Evolutionary conservation across 2,329 filamentous ascomycete species (phyloP).

Genomic region (Clonostachys chloroleuca): DNA sequence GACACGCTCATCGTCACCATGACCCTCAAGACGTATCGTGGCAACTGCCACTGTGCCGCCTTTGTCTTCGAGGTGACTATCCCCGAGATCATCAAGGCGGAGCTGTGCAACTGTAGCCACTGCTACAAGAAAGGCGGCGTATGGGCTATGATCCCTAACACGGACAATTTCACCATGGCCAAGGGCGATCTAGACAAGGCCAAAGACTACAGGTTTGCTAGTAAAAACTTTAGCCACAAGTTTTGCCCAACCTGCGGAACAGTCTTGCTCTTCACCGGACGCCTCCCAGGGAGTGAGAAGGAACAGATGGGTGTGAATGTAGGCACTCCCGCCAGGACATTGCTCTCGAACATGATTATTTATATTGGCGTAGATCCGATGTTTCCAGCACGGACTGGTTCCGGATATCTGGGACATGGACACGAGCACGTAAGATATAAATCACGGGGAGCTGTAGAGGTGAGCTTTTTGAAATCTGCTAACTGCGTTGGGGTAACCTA

Average conservation of each 20-base stretch:
- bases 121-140: conserved; percentile 47
- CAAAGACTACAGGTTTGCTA: conserved; percentile 37
- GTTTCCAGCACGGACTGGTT: too few species aligned
- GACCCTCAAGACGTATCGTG: conserved; percentile 38
- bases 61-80: conserved; percentile 46
- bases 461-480: too few species aligned
- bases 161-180: conserved; percentile 30
- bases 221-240: conserved; percentile 31
- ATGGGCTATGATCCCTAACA: conserved; percentile 12
- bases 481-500: too few species aligned
- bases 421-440: too few species aligned
- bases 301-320: too few species aligned
- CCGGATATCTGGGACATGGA: too few species aligned
- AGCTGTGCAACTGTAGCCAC: conserved; percentile 64
- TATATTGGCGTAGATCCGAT: too few species aligned
- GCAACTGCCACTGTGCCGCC: conserved; percentile 53
- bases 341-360: too few species aligned
- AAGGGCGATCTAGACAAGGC: conserved; percentile 37
- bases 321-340: too few species aligned
- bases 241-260: conserved; percentile 12
- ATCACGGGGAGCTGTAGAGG: too few species aligned
- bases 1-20: background rate
- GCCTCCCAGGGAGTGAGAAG: too few species aligned
- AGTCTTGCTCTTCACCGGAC: too few species aligned
- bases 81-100: conserved; percentile 51